Evolutionary conservation across 352 stramenopile genomes (phyloP), one percentile per base, ranked within the genome.

Genomic region (Aphanomyces invadans): DNA sequence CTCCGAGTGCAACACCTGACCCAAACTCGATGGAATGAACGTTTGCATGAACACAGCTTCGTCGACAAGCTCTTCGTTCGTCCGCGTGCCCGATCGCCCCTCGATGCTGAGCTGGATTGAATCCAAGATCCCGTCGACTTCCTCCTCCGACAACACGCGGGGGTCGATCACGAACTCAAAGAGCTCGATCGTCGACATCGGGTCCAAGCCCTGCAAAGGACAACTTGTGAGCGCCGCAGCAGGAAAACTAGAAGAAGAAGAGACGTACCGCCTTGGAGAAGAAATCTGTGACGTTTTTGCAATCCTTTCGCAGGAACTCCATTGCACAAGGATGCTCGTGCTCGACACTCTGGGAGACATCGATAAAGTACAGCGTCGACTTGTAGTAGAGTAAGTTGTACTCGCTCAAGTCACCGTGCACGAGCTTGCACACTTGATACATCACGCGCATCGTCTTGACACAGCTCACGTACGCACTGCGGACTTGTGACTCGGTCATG

Each of bases 371-470:
- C 19, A 98, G 79, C 69, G 95, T 77, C 55, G 84, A 89, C 67
- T 98, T 81, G 77, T 98, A 95, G 86, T 98, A 99, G n/a, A 99
- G 76, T 33, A 99, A 85, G 78, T 99, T 99, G 83, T 99, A 99
- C 85, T 99, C 97, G 73, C 84, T 98, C 60, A 99, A 80, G 80
- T 99, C 97, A 53, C 96, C 97, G 78, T 99, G 97, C 15, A 99
- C 96, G 23, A 99, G 84, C 62, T 90, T 89, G 71, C 95, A 98
- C 42, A 78, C 79, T 65, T 98, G 92, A 74, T 96, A 99, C 91
- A 99, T 96, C n/a, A 80, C 81, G 62, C 96, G 84, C 84, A 99
- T 97, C 73, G 98, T 98, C 62, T 97, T 89, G 68, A 98, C 77
- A 46, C 88, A 97, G 71, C 97, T 88, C 3, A 98, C 74, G 71